Percentiles rank a stretch among this genome's conserved stretches.
Evolutionary conservation across 768 basidiomycete genomes (phyloP).

Genomic region (Russula olivacea): DNA sequence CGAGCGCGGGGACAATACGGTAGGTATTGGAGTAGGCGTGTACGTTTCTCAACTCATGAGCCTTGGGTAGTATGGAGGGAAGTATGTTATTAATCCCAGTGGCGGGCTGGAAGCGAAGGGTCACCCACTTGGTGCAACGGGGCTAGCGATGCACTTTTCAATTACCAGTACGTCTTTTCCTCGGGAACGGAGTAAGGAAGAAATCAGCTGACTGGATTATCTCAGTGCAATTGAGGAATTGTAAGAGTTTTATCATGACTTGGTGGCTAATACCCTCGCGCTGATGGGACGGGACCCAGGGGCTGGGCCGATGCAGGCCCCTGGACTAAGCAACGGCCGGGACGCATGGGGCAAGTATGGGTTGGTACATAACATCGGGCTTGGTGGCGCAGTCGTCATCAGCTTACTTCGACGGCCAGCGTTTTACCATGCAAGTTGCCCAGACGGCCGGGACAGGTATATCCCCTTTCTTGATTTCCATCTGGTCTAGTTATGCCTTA

Average conservation of each 20-base stretch:
- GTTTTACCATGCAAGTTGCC: slow-evolving; percentile 62
- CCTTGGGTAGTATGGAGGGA: slow-evolving; percentile 62
- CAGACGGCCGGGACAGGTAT: slow-evolving; percentile 62
- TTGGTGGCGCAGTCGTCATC: slow-evolving; percentile 76
- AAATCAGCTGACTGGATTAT: neutral
- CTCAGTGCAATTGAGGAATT: slow-evolving; percentile 69
- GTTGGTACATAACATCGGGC: slow-evolving; percentile 76
- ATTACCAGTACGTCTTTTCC: slow-evolving; percentile 53
- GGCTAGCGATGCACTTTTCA: slow-evolving; percentile 83
- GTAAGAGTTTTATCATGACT: slow-evolving; percentile 32
- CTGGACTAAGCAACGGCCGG: slow-evolving; percentile 53
- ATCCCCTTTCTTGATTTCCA: neutral
- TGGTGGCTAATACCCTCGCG: neutral
- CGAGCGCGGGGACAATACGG: slow-evolving; percentile 73
- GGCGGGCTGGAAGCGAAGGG: slow-evolving; percentile 88
- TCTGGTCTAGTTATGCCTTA: neutral
- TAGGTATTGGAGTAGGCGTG: slow-evolving; percentile 32
- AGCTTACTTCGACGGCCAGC: slow-evolving; percentile 71
- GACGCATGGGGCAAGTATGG: slow-evolving; percentile 74
- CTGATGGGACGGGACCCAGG: slow-evolving; percentile 36
- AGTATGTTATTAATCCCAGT: slow-evolving; percentile 78
- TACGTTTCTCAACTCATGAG: neutral
- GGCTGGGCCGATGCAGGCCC: slow-evolving; percentile 82
- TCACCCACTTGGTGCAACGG: slow-evolving; percentile 78
- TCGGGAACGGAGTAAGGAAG: neutral